phyloP scores from a whole-genome alignment of 1,284 basidiomycete species.

The Agroathelia rolfsii region DNA sequence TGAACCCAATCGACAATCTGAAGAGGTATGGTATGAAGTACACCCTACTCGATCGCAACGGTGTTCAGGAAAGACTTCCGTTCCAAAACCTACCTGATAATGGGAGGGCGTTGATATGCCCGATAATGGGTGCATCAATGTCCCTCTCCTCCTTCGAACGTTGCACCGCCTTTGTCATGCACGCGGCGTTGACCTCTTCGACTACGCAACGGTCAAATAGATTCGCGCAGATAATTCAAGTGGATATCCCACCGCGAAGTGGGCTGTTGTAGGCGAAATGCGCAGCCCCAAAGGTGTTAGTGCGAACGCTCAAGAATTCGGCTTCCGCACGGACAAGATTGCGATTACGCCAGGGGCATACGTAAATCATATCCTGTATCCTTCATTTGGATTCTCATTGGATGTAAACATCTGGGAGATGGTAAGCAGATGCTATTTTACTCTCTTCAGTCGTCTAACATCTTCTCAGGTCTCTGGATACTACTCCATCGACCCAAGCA shows the following conservation, averaged over 20 bases:
- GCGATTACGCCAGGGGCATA: constrained; percentile 5
- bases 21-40: constrained; percentile 6
- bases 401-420: constrained; percentile 6
- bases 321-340: constrained; percentile 5
- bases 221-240: constrained; percentile 1
- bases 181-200: constrained; percentile 6
- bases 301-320: neutral
- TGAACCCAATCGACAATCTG: constrained; percentile 6
- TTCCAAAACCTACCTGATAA: constrained; percentile 6
- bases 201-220: constrained; percentile 4
- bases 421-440: too few species aligned
- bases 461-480: constrained; percentile 4
- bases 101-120: constrained; percentile 7
- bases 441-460: too few species aligned
- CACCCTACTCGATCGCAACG: constrained; percentile 4
- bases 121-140: constrained; percentile 6
- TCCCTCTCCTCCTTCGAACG: constrained; percentile 5
- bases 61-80: constrained; percentile 6
- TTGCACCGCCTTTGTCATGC: constrained; percentile 2
- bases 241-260: neutral
- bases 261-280: constrained; percentile 3
- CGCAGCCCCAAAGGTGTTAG: constrained; percentile 3
- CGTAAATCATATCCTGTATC: constrained; percentile 6
- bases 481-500: constrained; percentile 6
- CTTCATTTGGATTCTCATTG: constrained; percentile 5